Conservation (phyloP, 2,329 filamentous ascomycete species). For the Clonostachys byssicola region DNA sequence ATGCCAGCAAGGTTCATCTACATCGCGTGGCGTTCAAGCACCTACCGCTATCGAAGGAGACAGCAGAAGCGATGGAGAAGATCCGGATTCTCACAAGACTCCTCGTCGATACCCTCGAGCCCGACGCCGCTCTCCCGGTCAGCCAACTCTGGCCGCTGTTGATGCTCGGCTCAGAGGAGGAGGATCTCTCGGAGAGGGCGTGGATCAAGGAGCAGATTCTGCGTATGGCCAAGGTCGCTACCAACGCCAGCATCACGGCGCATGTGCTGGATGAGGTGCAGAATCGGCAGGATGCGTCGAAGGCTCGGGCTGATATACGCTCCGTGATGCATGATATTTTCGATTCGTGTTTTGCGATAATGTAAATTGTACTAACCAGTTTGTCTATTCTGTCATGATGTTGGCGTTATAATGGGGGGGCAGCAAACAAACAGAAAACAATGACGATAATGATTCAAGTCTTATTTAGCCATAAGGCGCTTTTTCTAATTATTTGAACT, state of each 20-base stretch:
- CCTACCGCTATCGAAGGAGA: slow-evolving; percentile 44
- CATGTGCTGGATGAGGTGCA: slow-evolving; percentile 41
- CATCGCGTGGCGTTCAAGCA: slow-evolving; percentile 52
- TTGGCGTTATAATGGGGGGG: too few species aligned
- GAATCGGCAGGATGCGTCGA: slow-evolving; percentile 31
- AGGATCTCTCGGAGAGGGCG: slow-evolving; percentile 36
- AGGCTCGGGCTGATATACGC: slow-evolving; percentile 35
- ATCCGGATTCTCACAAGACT: slow-evolving; percentile 41
- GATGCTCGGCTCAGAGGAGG: slow-evolving; percentile 51
- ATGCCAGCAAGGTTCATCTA: slow-evolving; percentile 50
- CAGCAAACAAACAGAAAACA: too few species aligned
- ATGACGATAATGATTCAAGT: too few species aligned
- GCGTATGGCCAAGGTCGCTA: slow-evolving; percentile 38
- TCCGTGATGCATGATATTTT: slow-evolving; percentile 45
- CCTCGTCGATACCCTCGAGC: slow-evolving; percentile 31
- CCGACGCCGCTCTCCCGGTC: slow-evolving; percentile 42
- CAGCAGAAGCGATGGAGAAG: slow-evolving; percentile 38
- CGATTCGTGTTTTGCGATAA: slow-evolving; percentile 46
- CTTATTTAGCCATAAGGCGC: too few species aligned
- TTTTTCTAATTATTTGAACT: too few species aligned
- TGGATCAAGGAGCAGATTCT: slow-evolving; percentile 49
- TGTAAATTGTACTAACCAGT: not conserved
- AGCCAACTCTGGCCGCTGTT: slow-evolving; percentile 54
- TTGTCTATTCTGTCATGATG: too few species aligned
- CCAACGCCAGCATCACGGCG: slow-evolving; percentile 36